phyloP scores from a whole-genome alignment of 1,139 yeast genomes.

The Zygosaccharomyces sapae region DNA sequence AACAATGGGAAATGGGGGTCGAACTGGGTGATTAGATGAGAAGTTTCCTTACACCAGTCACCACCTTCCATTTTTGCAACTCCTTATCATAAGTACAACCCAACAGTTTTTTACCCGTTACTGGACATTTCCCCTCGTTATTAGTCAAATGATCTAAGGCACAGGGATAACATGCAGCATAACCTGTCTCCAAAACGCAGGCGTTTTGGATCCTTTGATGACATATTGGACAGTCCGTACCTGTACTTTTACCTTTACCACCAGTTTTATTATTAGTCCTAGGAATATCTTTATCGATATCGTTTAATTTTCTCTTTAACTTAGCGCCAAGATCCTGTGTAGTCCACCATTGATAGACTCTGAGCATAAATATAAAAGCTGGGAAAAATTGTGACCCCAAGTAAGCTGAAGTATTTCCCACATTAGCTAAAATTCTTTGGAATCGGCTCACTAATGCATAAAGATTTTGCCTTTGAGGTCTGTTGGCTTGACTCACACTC shows the following conservation, averaged over 20 bases:
- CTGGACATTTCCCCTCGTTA: constrained; percentile 79
- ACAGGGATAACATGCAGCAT: constrained; percentile 86
- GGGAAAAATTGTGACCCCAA: constrained; percentile 59
- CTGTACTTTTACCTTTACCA: constrained; percentile 9
- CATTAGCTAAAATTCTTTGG: constrained; percentile 40
- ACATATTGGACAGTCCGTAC: constrained; percentile 67
- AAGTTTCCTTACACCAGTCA: constrained; percentile 64
- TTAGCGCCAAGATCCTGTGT: constrained; percentile 69
- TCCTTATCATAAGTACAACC: constrained; percentile 66
- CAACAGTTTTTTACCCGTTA: constrained; percentile 67
- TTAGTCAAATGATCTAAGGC: constrained; percentile 57
- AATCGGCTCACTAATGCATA: constrained; percentile 37
- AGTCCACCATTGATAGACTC: constrained; percentile 95
- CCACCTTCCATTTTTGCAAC: constrained; percentile 63
- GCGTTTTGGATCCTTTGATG: constrained; percentile 63
- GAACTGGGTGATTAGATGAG: constrained; percentile 42
- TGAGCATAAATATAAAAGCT: constrained; percentile 73
- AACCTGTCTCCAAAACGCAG: constrained; percentile 86
- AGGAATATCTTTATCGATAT: constrained; percentile 51
- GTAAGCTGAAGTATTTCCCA: constrained; percentile 41
- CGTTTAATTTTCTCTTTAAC: constrained; percentile 50
- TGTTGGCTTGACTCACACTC: constrained; percentile 31
- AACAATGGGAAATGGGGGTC: constrained; percentile 31
- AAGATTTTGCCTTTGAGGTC: constrained; percentile 52
- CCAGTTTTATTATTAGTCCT: constrained; percentile 39